These are phyloP conservation scores for Annulohypoxylon maeteangense DNA, from an alignment of 495 filamentous ascomycete species.

Conservation along the genomic window DNA sequence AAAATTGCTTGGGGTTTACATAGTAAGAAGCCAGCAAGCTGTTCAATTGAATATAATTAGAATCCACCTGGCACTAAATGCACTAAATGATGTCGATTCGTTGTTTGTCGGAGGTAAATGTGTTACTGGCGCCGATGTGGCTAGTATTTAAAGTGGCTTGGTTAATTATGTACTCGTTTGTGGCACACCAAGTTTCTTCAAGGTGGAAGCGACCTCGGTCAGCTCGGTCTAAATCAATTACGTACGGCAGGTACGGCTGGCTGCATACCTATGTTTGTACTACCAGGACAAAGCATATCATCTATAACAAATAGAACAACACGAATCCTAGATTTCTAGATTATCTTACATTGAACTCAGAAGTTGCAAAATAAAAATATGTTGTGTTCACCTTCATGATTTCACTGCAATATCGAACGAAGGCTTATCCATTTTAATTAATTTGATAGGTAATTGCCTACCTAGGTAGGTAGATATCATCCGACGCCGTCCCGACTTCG, in stretches of 20 bases:
- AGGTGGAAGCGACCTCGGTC: slow-evolving; percentile 11
- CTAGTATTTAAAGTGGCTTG: slow-evolving; percentile 2
- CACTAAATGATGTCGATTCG: slow-evolving; percentile 24
- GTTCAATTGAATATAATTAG: slow-evolving; percentile 35
- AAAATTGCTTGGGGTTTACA: not conserved
- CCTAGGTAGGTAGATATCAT: no score
- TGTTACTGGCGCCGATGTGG: slow-evolving; percentile 28
- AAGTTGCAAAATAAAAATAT: not conserved
- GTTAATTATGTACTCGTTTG: not conserved
- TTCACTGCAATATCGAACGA: not conserved
- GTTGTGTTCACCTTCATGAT: not conserved
- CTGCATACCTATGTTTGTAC: no score
- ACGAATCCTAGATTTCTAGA: no score
- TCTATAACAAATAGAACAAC: not conserved
- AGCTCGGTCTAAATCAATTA: not conserved
- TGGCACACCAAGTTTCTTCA: not conserved
- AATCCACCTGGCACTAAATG: slow-evolving; percentile 16
- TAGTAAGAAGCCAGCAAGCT: slow-evolving; percentile 33
- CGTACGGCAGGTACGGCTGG: no score
- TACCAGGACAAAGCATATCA: not conserved
- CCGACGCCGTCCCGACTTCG: slow-evolving; percentile 32
- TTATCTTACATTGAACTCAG: no score
- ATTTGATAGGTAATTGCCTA: not conserved
- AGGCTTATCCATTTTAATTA: not conserved
- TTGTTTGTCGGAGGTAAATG: slow-evolving; percentile 15